These are phyloP conservation scores for Corymbia calophylla DNA, from an alignment of 441 rosid species.

Conservation along the genomic window DNA sequence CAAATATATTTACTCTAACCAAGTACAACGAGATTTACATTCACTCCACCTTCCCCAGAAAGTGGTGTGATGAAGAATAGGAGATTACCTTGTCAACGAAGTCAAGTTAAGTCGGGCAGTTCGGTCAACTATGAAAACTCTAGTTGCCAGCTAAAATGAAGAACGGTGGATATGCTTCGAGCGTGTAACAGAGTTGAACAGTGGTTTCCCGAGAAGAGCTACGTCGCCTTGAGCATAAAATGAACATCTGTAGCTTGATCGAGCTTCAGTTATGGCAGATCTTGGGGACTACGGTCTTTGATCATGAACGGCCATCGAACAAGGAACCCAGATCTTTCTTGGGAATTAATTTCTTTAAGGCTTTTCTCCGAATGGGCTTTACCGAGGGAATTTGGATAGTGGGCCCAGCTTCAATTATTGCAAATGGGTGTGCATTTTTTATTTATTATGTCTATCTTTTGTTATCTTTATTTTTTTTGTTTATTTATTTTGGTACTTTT, in stretches of 20 bases:
- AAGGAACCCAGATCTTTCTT: neutral
- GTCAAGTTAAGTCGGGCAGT: accelerated
- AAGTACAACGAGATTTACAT: neutral
- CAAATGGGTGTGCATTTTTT: neutral
- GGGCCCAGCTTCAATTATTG: too few species aligned
- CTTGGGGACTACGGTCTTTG: neutral
- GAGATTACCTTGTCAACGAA: neutral
- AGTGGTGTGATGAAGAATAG: too few species aligned
- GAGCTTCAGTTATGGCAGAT: neutral
- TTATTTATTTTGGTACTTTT: neutral
- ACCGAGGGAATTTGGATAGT: neutral
- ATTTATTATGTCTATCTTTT: too few species aligned
- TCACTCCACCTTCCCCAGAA: neutral
- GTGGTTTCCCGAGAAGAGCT: neutral
- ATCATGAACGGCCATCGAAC: too few species aligned
- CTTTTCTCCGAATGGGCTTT: neutral
- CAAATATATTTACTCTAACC: too few species aligned
- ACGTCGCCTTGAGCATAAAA: neutral
- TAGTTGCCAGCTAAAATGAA: neutral
- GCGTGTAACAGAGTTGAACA: neutral
- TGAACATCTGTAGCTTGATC: neutral
- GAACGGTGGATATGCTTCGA: neutral
- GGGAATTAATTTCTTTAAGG: neutral
- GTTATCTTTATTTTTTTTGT: too few species aligned
- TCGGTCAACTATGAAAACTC: neutral